Percentiles rank a stretch among this genome's conserved stretches.
Evolutionary conservation across 345 rosid genomes (phyloP).

Genomic region (Mercurialis annua): DNA sequence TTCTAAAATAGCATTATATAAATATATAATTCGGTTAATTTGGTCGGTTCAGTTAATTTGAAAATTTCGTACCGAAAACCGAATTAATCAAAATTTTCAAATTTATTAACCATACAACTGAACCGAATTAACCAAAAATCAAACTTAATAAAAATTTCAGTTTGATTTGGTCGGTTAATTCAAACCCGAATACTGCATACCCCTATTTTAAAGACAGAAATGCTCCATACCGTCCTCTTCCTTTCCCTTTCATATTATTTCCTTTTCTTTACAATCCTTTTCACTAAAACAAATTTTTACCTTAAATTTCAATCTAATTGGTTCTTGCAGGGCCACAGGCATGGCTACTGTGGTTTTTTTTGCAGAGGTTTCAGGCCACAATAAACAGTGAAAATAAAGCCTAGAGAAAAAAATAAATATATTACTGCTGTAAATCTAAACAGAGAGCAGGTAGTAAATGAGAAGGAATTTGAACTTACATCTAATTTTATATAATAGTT

Average conservation of each 20-base stretch:
- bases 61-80: too few relatives aligned
- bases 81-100: too few relatives aligned
- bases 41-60: too few relatives aligned
- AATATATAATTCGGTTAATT: too few relatives aligned
- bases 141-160: too few relatives aligned
- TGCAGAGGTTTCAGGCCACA: conserved; percentile 41
- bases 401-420: conserved; percentile 26
- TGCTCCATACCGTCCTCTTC: conserved; percentile 49
- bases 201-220: conserved; percentile 50
- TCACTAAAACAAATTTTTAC: conserved; percentile 11
- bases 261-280: conserved; percentile 18
- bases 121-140: too few relatives aligned
- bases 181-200: too few relatives aligned
- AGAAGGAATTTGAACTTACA: neutral
- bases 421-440: conserved; percentile 31
- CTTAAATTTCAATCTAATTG: conserved; percentile 19
- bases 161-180: too few relatives aligned
- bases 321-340: conserved; percentile 39
- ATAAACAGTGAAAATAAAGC: conserved; percentile 41
- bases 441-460: conserved; percentile 13
- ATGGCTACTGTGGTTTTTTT: conserved; percentile 42
- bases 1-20: too few relatives aligned
- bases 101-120: too few relatives aligned
- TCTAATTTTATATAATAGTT: conserved; percentile 15
- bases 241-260: conserved; percentile 17